Conservation (phyloP, 1,139 yeast species). For the Scheffersomyces illinoinensis region DNA sequence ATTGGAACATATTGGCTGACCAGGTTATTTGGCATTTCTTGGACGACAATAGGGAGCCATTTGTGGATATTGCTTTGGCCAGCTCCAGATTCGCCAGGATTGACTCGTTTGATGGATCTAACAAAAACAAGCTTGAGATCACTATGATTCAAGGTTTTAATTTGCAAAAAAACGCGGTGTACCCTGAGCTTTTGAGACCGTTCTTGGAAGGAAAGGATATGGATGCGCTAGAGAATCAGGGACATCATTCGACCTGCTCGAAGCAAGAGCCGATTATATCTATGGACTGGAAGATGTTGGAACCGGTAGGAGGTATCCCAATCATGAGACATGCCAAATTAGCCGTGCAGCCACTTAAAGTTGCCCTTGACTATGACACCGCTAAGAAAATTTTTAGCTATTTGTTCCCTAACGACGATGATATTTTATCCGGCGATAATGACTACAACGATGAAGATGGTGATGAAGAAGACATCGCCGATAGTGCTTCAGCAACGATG, state of each 20-base stretch:
- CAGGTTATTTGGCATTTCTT: constrained; percentile 74
- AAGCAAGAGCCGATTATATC: constrained; percentile 42
- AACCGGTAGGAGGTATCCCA: constrained; percentile 85
- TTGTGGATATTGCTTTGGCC: constrained; percentile 71
- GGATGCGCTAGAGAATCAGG: constrained; percentile 4
- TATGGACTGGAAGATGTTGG: constrained; percentile 70
- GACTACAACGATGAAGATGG: constrained; percentile 6
- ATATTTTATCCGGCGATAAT: constrained; percentile 3
- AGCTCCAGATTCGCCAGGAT: constrained; percentile 60
- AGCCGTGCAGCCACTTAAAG: constrained; percentile 64
- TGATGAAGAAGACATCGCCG: constrained; percentile 5
- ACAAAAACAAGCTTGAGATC: constrained; percentile 61
- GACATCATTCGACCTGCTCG: constrained; percentile 4
- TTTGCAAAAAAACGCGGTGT: constrained; percentile 56
- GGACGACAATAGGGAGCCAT: constrained; percentile 59
- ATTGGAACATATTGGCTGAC: constrained; percentile 51
- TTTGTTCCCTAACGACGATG: constrained; percentile 55
- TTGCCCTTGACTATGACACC: constrained; percentile 72
- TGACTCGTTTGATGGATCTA: constrained; percentile 55
- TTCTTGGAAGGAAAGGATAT: constrained; percentile 18
- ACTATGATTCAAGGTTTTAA: constrained; percentile 73
- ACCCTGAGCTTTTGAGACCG: constrained; percentile 75
- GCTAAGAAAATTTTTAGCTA: constrained; percentile 64
- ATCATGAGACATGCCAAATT: constrained; percentile 50
- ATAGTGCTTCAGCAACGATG: background rate